A percentile compares a stretch with the other conserved stretches of the same genome.
Evolutionary conservation across 106 monocot species (phyloP).

Genomic region (Acanthochlamys bracteata): DNA sequence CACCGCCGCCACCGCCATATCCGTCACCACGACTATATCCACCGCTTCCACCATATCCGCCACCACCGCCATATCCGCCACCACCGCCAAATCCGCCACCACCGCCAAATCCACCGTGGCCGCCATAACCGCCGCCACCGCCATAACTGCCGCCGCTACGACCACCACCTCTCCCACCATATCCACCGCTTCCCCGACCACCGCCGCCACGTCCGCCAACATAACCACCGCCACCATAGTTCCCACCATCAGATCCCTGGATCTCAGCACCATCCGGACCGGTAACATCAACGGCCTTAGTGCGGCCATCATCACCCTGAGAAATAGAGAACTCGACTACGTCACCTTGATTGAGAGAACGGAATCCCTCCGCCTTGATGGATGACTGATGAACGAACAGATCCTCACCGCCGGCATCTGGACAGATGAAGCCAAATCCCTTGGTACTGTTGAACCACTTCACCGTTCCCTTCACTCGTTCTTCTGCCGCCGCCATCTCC

Average conservation of each 20-base stretch:
- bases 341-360: slow-evolving; percentile 26
- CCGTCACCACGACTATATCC: slow-evolving; percentile 6
- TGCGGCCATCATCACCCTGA: slow-evolving; percentile 38
- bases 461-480: slow-evolving; percentile 35
- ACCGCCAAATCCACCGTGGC: neutral
- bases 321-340: slow-evolving; percentile 29
- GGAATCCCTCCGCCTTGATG: slow-evolving; percentile 48
- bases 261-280: slow-evolving; percentile 22
- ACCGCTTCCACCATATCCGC: neutral
- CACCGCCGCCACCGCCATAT: slow-evolving; percentile 26
- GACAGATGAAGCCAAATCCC: slow-evolving; percentile 63
- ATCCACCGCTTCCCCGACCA: slow-evolving; percentile 9
- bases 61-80: slow-evolving; percentile 1
- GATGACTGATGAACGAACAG: slow-evolving; percentile 59
- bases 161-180: slow-evolving; percentile 13
- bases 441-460: slow-evolving; percentile 60
- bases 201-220: slow-evolving; percentile 15
- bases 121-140: slow-evolving; percentile 10
- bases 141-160: slow-evolving; percentile 10
- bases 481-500: slow-evolving; percentile 14
- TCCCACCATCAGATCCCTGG: slow-evolving; percentile 13
- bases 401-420: slow-evolving; percentile 49
- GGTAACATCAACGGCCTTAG: slow-evolving; percentile 36
- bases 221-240: slow-evolving; percentile 14
- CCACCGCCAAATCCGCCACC: slow-evolving; percentile 16